A percentile compares a stretch with the other conserved stretches of the same genome.
Conservation (phyloP, 2,329 filamentous ascomycete species). For the Sporothrix protearum region DNA sequence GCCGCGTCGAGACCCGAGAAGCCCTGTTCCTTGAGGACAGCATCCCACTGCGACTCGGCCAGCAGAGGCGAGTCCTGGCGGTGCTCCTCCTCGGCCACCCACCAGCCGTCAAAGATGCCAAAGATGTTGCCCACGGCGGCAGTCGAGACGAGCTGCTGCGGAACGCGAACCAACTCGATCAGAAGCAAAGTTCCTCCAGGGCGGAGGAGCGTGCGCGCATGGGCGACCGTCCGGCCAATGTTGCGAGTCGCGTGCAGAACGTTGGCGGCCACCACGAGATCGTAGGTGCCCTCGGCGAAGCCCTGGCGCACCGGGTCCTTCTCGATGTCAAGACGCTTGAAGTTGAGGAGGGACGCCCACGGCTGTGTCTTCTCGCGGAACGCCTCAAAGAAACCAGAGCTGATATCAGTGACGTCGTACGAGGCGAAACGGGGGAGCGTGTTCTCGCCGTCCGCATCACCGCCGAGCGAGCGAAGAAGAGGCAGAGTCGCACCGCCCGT, state of each 20-base stretch:
- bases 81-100: constrained; percentile 26
- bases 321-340: constrained; percentile 34
- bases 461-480: constrained; percentile 26
- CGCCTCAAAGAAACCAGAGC: constrained; percentile 39
- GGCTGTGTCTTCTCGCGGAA: constrained; percentile 34
- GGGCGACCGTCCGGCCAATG: constrained; percentile 30
- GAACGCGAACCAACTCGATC: constrained; percentile 27
- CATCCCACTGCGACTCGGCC: constrained; percentile 27
- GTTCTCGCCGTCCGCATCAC: constrained; percentile 9
- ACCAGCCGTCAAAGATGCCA: constrained; percentile 30
- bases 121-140: constrained; percentile 27
- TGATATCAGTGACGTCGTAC: constrained; percentile 46
- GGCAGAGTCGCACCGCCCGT: constrained; percentile 34
- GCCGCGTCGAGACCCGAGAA: constrained; percentile 27
- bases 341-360: constrained; percentile 23
- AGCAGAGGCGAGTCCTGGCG: constrained; percentile 27
- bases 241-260: constrained; percentile 35
- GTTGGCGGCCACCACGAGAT: constrained; percentile 37
- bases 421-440: constrained; percentile 17
- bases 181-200: constrained; percentile 27
- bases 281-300: constrained; percentile 33
- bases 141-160: constrained; percentile 24
- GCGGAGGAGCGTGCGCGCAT: constrained; percentile 32
- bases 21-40: constrained; percentile 22
- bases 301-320: constrained; percentile 35